phyloP scores from a whole-genome alignment of 148 eudicot species.

The Rheum nobile region DNA sequence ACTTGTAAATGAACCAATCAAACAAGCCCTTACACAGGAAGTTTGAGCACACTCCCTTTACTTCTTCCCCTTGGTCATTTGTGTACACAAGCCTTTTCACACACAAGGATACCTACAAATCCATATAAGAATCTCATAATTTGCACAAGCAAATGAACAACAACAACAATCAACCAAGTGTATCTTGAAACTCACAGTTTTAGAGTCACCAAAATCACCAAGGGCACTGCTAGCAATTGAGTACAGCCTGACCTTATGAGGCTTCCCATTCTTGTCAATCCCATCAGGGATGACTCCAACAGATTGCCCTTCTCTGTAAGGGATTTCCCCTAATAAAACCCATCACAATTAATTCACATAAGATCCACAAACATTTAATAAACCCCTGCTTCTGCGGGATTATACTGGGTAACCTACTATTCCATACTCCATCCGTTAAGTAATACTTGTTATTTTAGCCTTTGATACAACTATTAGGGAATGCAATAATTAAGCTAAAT shows the following conservation, averaged over 20 bases:
- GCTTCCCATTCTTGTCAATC: conserved; percentile 90
- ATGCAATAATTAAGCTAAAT: no score
- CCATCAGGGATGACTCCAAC: conserved; percentile 97
- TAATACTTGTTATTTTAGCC: no score
- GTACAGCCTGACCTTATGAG: conserved; percentile 93
- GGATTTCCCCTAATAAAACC: conserved; percentile 61
- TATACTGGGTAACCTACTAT: no score
- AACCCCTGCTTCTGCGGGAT: no score
- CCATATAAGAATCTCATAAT: conserved; percentile 8
- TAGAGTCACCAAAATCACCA: conserved; percentile 95
- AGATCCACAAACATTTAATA: background rate
- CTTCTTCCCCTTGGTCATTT: conserved; percentile 78
- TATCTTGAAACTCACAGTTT: conserved; percentile 52
- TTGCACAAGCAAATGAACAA: background rate
- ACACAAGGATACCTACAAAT: conserved; percentile 80
- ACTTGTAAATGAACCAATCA: background rate
- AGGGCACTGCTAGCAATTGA: conserved; percentile 99
- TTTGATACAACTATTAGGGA: no score
- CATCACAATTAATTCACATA: background rate
- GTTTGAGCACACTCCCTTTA: conserved; percentile 99
- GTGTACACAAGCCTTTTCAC: conserved; percentile 96
- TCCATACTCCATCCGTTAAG: no score
- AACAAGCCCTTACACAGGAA: conserved; percentile 62
- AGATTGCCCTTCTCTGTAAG: conserved; percentile 96
- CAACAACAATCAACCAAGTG: background rate